Conservation (phyloP, 768 basidiomycete genomes). For the Dictyophora rubrovolvata region DNA sequence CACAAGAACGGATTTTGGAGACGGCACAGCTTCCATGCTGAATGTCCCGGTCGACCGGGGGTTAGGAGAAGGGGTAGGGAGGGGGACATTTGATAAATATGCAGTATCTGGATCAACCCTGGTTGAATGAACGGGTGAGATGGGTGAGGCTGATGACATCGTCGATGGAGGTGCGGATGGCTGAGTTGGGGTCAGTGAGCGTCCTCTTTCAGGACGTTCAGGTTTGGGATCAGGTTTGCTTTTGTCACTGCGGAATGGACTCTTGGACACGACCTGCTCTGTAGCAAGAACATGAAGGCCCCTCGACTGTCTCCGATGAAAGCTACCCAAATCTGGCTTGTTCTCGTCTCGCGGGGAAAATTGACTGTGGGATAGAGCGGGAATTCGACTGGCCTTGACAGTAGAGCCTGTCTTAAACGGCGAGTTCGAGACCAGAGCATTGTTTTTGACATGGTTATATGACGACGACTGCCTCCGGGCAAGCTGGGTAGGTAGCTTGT, state of each 20-base stretch:
- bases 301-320: slow-evolving; percentile 68
- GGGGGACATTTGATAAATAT: neutral
- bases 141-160: slow-evolving; percentile 12
- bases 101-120: slow-evolving; percentile 2
- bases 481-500: slow-evolving; percentile 32
- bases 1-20: slow-evolving; percentile 52
- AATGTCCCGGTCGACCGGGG: slow-evolving; percentile 15
- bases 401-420: slow-evolving; percentile 49
- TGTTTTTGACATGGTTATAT: slow-evolving; percentile 67
- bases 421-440: slow-evolving; percentile 76
- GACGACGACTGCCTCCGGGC: slow-evolving; percentile 68
- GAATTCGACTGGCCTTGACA: slow-evolving; percentile 33
- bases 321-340: slow-evolving; percentile 36
- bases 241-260: slow-evolving; percentile 50
- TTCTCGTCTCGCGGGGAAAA: slow-evolving; percentile 47
- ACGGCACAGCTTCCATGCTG: slow-evolving; percentile 33
- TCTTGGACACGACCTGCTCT: slow-evolving; percentile 72
- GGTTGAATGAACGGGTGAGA: slow-evolving; percentile 1
- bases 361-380: slow-evolving; percentile 34
- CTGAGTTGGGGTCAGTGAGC: slow-evolving; percentile 12
- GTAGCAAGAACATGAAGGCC: slow-evolving; percentile 63
- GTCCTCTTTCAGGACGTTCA: slow-evolving; percentile 8
- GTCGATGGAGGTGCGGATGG: slow-evolving; percentile 20
- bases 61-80: slow-evolving; percentile 15
- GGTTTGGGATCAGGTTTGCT: neutral